Base-by-base conservation (phyloP, 73 alveolate genomes). In the Paramecium caudatum region DNA sequence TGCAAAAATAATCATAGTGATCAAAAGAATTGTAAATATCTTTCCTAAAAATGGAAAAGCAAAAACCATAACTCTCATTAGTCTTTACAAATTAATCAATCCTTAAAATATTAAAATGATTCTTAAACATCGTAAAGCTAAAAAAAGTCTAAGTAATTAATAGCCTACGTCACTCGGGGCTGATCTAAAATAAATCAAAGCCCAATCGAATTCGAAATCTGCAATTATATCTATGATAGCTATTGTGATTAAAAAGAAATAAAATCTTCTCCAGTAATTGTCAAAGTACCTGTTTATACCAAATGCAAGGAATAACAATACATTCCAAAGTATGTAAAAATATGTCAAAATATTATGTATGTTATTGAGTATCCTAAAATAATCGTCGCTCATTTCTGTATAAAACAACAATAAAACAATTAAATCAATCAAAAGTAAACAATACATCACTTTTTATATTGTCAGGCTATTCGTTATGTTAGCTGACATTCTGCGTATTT, bases 11-110 rank as follows among this genome's bases (percentile, higher is more conserved):
- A 36, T 19, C 27, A 37, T 41, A 0, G 68, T 41, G 5, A 45
- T 45, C 1, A 43, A 21, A 5, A 37, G 19, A 1, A 74, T 13
- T 2, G 21, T 5, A 13, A 74, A 43, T 4, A 74, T 74, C 47
- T 39, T 74, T 2, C 62, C 62, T 45, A 74, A 45, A 45, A 74
- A 74, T n/a, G 88, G 88, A 13, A 74, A 15, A 4, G 88, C 68
- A 74, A 74, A 74, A 0, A 45, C 65, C 62, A 74, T 74, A 3
- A 74, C 88, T 74, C 88, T 74, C 47, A 74, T 43, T 74, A 74
- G 43, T 74, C 88, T 74, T 16, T 74, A 45, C 1, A 74, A 7
- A 12, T 43, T 41, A 4, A 27, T 30, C 10, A 74, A 74, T n/a
- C 88, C 68, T 74, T 74, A 43, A 15, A 74, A 74, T 19, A 74